Base-by-base conservation (phyloP, 139 green algal genomes). In the Deuterostichococcus epilithicus region DNA sequence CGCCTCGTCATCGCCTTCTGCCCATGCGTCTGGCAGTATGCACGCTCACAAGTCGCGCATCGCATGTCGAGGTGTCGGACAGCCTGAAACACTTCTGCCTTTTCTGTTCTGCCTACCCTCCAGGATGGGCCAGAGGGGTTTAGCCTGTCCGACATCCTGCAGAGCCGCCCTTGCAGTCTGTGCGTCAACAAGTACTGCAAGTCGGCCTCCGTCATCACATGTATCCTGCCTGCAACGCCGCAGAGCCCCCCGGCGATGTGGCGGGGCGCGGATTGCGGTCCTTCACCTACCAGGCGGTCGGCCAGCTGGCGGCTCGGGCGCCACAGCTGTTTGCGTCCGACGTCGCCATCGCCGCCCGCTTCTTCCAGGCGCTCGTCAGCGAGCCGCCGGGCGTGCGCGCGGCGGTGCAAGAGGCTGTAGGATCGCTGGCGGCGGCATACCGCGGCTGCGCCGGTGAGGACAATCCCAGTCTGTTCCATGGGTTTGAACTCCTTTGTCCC, bases 201-300 rank as follows among this genome's bases (percentile, higher is more conserved):
- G 18, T 63, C 3, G 34, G 65, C 3, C n/a, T 70, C n/a, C 25
- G 4, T 70, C 25, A 70, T 70, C 18, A 2, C 5, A 0, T 75
- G 37, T n/a, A 65, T n/a, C 47, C 18, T 65, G 18, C 22, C 22
- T 65, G 22, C 47, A 22, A 65, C 5, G 18, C 68, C 39, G 66
- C 58, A 59, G 70, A 60, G 60, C 30, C 66, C n/a, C 18, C 18
- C n/a, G 36, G 68, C 33, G 90, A 93, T 70, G 59, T 73, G 25
- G 36, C 72, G 3, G 77, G 76, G 15, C 67, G 86, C 36, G 79
- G 83, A 3, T 83, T 96, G 67, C 84, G 91, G 2, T 87, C 89
- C 8, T 95, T 96, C 77, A 90, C 88, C 0, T 98, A 95, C 84
- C 88, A 94, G 78, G 91, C 89, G 1, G 39, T 95, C 6, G 86